Base-by-base conservation (phyloP, 306 rosid genomes). In the Comarum palustre region DNA sequence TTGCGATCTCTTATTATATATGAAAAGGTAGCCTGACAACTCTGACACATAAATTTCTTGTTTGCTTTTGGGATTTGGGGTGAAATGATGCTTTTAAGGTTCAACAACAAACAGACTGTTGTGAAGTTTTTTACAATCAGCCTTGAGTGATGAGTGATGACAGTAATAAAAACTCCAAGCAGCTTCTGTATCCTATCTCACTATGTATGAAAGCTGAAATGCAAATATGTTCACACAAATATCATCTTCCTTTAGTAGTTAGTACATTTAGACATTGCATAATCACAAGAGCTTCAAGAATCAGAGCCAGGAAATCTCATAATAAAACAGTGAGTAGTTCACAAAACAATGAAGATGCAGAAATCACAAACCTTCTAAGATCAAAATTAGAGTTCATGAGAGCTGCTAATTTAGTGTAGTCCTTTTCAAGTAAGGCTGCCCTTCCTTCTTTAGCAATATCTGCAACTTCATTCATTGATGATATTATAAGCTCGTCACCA, bases 361-460 rank as follows among this genome's bases (percentile, higher is more conserved):
- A 59, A 32, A 73, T 43, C 8, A 39, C 69, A 78, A 73, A 91
- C 97, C 99, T 89, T 83, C 99, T 79, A 63, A 85, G 83, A 67
- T 94, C 96, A 67, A 94, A 94, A 79, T 94, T 94, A 38, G 68
- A 87, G 75, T 94, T 89, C 86, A 91, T 88, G 67, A 94, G 95
- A 6, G 80, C 81, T 58, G 81, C 90, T 59, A 91, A 84, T 83
- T 85, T 84, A 50, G 90, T 32, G 61, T 91, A 83, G 72, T 91
- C 88, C 83, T 77, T 87, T 66, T 86, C 77, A 66, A 87, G 89
- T 77, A 94, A 71, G 34, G 74, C 92, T 5, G 48, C 42, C 77
- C 76, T 86, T 83, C 97, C 98, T 88, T 89, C 91, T 69, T 79
- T 42, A 4, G 97, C 97, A 71, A 89, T 68, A 67, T 69, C 76